Percentiles rank a stretch among this genome's conserved stretches.
phyloP scores from a whole-genome alignment of 805 yeast species.

The Pichia nanzhaoensis region DNA sequence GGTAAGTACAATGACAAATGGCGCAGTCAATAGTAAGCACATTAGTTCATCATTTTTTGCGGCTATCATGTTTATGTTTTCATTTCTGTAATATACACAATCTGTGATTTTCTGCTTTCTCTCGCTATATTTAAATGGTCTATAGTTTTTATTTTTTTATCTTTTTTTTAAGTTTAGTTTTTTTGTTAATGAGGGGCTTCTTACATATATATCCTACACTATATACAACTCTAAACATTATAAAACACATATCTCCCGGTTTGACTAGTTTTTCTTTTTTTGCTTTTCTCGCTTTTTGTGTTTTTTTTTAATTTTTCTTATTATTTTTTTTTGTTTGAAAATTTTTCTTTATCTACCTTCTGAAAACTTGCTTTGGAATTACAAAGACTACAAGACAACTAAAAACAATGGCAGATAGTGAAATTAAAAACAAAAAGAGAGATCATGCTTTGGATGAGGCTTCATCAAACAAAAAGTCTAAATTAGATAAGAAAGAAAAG shows the following conservation, averaged over 20 bases:
- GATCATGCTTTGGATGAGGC: constrained; percentile 20
- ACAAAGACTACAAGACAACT: too few species aligned
- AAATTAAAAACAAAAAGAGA: constrained; percentile 27
- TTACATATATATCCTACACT: too few species aligned
- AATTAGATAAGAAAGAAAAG: constrained; percentile 25
- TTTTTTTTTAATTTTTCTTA: too few species aligned
- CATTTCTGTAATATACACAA: background rate
- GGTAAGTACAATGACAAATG: background rate
- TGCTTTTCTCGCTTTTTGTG: too few species aligned
- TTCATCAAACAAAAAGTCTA: constrained; percentile 25
- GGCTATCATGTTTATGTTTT: background rate
- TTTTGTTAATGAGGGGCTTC: too few species aligned
- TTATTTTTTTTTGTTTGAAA: background rate
- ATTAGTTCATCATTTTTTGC: background rate
- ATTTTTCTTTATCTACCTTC: background rate
- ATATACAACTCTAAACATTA: too few species aligned
- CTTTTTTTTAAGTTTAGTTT: too few species aligned
- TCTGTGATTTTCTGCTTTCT: background rate
- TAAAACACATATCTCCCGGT: too few species aligned
- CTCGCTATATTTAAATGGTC: background rate
- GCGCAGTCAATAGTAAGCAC: background rate
- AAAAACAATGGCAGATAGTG: constrained; percentile 23
- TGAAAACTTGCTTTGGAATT: too few species aligned
- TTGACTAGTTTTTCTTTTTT: too few species aligned
- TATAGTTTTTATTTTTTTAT: too few species aligned